Percentiles rank a stretch among this genome's conserved stretches.
Evolutionary conservation across 2,329 filamentous ascomycete species (phyloP).

Genomic region (Gnomoniopsis smithogilvyi): DNA sequence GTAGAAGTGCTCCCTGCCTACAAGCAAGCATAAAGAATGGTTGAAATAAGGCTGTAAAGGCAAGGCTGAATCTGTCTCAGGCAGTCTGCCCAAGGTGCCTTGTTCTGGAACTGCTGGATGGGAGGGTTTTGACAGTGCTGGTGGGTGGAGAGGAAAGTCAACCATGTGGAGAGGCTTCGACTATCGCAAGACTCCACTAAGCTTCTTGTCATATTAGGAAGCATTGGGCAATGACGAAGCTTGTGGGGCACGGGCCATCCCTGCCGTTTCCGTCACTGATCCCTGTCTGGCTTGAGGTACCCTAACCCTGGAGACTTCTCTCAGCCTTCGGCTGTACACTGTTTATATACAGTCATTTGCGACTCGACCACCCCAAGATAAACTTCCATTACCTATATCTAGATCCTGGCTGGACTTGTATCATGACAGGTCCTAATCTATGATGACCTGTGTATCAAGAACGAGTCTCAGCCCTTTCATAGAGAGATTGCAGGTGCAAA

Average conservation of each 20-base stretch:
- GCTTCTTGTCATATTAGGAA: background rate
- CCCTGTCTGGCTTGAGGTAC: background rate
- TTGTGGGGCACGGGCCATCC: background rate
- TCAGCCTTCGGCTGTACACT: no score
- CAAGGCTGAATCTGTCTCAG: background rate
- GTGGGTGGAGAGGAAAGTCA: background rate
- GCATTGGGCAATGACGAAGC: background rate
- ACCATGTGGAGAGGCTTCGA: background rate
- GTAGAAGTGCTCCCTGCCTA: background rate
- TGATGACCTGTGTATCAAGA: no score
- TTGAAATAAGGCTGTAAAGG: background rate
- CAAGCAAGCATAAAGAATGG: background rate
- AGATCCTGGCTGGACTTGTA: no score
- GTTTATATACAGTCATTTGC: no score
- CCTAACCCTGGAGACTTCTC: no score
- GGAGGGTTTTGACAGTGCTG: background rate
- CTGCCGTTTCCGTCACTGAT: background rate
- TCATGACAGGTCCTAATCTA: no score
- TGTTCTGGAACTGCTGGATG: background rate
- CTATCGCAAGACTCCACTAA: background rate
- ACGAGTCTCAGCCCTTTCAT: no score
- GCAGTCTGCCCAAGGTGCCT: background rate
- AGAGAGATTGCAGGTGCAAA: background rate
- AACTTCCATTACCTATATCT: no score
- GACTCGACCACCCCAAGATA: no score